Percentiles rank a stretch among this genome's conserved stretches.
Evolutionary conservation across 73 alveolate genomes (phyloP).

Genomic region (Diophrys appendiculata): DNA sequence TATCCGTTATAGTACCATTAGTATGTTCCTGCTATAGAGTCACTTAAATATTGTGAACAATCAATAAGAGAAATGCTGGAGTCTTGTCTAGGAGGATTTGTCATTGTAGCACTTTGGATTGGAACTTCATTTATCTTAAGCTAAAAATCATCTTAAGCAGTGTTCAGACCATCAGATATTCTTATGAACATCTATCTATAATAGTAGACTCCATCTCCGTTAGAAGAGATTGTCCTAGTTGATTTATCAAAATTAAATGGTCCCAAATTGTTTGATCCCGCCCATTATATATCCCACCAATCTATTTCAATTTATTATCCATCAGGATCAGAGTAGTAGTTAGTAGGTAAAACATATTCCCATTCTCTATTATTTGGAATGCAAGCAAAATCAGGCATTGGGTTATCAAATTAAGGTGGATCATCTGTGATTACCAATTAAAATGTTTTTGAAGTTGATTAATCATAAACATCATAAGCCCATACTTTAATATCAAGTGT

Average conservation of each 20-base stretch:
- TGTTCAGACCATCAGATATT: too few species aligned
- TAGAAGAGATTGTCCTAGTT: not conserved
- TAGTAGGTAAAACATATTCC: not conserved
- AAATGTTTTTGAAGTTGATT: not conserved
- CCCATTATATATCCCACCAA: not conserved
- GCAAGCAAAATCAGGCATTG: not conserved
- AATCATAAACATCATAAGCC: not conserved
- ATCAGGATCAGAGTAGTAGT: not conserved
- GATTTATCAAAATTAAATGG: too few species aligned
- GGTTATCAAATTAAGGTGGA: not conserved
- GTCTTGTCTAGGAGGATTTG: too few species aligned
- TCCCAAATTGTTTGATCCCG: not conserved
- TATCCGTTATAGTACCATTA: too few species aligned
- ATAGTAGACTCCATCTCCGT: too few species aligned
- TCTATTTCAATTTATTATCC: not conserved
- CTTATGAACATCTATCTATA: too few species aligned
- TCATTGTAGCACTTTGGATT: too few species aligned
- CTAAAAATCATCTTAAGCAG: too few species aligned
- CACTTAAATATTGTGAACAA: too few species aligned
- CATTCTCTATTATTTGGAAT: not conserved
- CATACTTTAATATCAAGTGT: not conserved
- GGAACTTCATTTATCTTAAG: too few species aligned
- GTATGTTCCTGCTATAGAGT: too few species aligned
- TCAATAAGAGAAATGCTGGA: too few species aligned
- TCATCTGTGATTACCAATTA: not conserved